A percentile compares a stretch with the other conserved stretches of the same genome.
phyloP scores from a whole-genome alignment of 1,284 basidiomycete species.

The Phellopilus nigrolimitatus region DNA sequence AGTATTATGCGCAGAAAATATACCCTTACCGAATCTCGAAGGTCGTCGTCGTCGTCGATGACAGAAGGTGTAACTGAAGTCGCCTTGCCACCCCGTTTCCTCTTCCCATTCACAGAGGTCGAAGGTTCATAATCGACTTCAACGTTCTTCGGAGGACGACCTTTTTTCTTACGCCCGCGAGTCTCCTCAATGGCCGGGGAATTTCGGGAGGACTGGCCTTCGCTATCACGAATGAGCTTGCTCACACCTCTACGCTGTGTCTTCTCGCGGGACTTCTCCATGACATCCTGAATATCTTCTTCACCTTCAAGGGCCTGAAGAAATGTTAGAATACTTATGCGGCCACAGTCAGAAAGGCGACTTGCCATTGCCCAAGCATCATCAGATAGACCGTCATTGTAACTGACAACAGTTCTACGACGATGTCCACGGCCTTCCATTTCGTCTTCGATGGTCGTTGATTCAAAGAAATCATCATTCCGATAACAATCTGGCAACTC shows the following conservation, averaged over 20 bases:
- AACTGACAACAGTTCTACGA: constrained; percentile 80
- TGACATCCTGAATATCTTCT: constrained; percentile 77
- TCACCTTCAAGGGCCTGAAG: constrained; percentile 78
- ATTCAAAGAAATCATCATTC: constrained; percentile 74
- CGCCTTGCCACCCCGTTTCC: constrained; percentile 71
- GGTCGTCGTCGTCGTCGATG: constrained; percentile 64
- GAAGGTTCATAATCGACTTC: constrained; percentile 45
- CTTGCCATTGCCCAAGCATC: constrained; percentile 87
- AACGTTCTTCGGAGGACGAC: constrained; percentile 49
- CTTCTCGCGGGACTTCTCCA: constrained; percentile 57
- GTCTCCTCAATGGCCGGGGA: constrained; percentile 63
- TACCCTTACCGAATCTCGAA: constrained; percentile 55
- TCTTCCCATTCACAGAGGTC: constrained; percentile 46
- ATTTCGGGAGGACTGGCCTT: constrained; percentile 43
- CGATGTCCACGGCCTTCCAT: constrained; percentile 82
- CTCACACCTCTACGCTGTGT: constrained; percentile 54
- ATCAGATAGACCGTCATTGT: constrained; percentile 92
- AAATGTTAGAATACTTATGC: constrained; percentile 1
- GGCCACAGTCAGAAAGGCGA: constrained; percentile 12
- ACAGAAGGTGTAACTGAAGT: constrained; percentile 73
- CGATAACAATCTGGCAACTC: constrained; percentile 95
- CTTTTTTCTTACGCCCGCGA: constrained; percentile 64
- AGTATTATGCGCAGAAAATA: constrained; percentile 11
- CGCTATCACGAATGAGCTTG: constrained; percentile 48
- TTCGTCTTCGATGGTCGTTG: constrained; percentile 62